Percentiles rank a stretch among this genome's conserved stretches.
These are phyloP conservation scores for Wallacemonas collosoma DNA, from an alignment of 208 protist species.

Conservation along the genomic window DNA sequence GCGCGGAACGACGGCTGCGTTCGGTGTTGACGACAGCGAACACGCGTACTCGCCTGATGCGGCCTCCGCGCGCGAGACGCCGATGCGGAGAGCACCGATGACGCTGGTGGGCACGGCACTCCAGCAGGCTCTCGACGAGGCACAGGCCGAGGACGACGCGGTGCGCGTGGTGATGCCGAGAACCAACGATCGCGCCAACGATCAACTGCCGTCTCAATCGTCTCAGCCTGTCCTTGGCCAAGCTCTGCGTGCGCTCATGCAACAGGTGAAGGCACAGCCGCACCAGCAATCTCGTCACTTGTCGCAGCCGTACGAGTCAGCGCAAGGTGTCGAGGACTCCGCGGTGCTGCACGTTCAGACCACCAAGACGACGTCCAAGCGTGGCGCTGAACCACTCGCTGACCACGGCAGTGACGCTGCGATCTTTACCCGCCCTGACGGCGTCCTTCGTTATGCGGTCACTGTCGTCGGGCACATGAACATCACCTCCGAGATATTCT, in stretches of 20 bases:
- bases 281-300: neutral
- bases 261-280: conserved; percentile 1
- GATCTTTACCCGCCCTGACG: neutral
- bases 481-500: conserved; percentile 25
- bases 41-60: neutral
- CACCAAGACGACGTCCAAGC: conserved; percentile 9
- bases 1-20: too few species aligned
- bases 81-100: neutral
- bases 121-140: conserved; percentile 26
- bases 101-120: conserved; percentile 25
- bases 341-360: conserved; percentile 1
- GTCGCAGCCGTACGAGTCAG: neutral
- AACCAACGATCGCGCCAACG: conserved; percentile 2
- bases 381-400: conserved; percentile 11
- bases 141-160: conserved; percentile 12
- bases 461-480: conserved; percentile 55
- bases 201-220: neutral
- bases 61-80: neutral
- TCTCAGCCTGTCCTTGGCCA: neutral
- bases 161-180: conserved; percentile 3
- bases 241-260: neutral
- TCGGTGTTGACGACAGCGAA: neutral
- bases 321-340: neutral
- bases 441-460: conserved; percentile 25
- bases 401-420: neutral